Conservation (phyloP, 2,329 filamentous ascomycete genomes). For the Sporothrix brunneoviolacea region DNA sequence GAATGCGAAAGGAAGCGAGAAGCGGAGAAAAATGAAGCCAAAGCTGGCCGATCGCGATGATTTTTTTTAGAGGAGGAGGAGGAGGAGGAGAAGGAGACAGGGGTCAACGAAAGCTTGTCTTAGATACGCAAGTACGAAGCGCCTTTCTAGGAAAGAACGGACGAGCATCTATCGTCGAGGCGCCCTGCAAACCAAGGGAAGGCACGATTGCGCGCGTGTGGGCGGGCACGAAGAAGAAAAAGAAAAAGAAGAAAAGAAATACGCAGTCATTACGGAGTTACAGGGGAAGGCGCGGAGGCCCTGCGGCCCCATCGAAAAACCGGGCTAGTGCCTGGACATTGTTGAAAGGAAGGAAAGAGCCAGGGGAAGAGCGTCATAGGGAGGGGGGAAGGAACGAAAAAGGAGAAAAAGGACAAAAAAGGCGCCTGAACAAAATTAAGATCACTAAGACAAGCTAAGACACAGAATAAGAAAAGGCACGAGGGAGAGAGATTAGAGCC, state of each 20-base stretch:
- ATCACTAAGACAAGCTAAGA: not conserved
- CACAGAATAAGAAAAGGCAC: not conserved
- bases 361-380: not conserved
- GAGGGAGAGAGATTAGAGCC: slow-evolving; percentile 1
- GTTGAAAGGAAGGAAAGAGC: not conserved
- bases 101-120: no score
- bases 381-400: not conserved
- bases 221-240: not conserved
- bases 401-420: not conserved
- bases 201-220: no score
- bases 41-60: not conserved
- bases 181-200: no score
- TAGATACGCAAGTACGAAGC: no score
- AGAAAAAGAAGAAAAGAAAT: not conserved
- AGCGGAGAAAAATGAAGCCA: not conserved
- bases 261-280: no score
- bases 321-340: no score
- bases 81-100: no score
- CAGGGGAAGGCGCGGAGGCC: no score
- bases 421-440: not conserved
- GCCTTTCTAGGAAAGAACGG: no score
- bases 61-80: no score
- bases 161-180: no score
- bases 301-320: not conserved
- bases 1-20: no score